Evolutionary conservation across 805 yeast species (phyloP).

Genomic region (Starmerella bombi): DNA sequence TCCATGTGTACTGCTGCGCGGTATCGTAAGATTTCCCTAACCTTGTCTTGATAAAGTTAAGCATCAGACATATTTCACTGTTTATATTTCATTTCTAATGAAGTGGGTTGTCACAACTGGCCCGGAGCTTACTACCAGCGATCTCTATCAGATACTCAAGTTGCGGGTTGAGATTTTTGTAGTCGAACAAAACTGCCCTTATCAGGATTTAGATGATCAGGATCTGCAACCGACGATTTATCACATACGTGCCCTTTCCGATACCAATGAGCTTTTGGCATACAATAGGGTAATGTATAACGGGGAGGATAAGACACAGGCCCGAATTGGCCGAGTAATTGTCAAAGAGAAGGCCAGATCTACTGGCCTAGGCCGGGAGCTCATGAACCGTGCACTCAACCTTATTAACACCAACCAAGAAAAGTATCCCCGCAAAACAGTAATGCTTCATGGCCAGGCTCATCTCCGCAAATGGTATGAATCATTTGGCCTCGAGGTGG

Average conservation of each 20-base stretch:
- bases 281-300: constrained; percentile 11
- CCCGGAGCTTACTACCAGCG: constrained; percentile 8
- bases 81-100: no score
- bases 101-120: constrained; percentile 12
- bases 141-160: constrained; percentile 13
- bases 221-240: constrained; percentile 12
- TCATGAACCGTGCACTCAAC: constrained; percentile 5
- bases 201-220: constrained; percentile 19
- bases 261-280: constrained; percentile 3
- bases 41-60: background rate
- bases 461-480: constrained; percentile 17
- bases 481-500: constrained; percentile 14
- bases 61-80: background rate
- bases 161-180: constrained; percentile 19
- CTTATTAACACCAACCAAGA: constrained; percentile 4
- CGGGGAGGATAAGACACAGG: background rate
- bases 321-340: constrained; percentile 19
- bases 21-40: no score
- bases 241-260: constrained; percentile 14
- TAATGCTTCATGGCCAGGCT: constrained; percentile 19
- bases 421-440: background rate
- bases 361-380: constrained; percentile 15
- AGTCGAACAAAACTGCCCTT: constrained; percentile 22
- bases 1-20: no score
- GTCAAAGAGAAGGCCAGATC: constrained; percentile 10